Evolutionary conservation across 2,329 filamentous ascomycete species (phyloP), one percentile per base, ranked within the genome.

Genomic region (Pseudogymnoascus sp.): DNA sequence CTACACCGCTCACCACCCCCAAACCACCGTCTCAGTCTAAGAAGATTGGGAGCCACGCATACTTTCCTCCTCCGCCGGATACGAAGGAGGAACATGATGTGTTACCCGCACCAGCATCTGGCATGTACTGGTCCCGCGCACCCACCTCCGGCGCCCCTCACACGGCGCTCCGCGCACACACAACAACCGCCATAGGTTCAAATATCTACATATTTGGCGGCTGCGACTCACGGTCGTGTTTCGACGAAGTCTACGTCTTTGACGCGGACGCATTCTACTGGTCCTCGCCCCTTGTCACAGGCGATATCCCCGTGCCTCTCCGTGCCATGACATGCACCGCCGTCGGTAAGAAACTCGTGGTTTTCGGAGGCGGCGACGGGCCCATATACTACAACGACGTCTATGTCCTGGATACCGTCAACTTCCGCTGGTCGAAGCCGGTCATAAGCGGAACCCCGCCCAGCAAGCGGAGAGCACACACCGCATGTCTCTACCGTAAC

Each of bases 271-370:
- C 85, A 30, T 88, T 88, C 72, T 82, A 87, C 72, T 88, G 86
- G 84, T 86, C 82, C 32, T 76, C 77, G 62, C 86, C 86, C n/a
- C 77, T 79, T 65, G 83, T 88, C 25, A 79, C 81, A 9, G 86
- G 86, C 64, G 84, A 88, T 9, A 77, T 86, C 6, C 86, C 86
- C 11, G 78, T 82, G 61, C 85, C 85, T 12, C 74, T 89, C 64
- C 79, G 86, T 38, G 86, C 86, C 66, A 89, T 89, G 86, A 88
- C 86, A 5, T 87, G 84, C 69, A 89, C 86, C 4, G 84, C 85
- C 22, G 84, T 88, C 18, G 84, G 84, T 65, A 87, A 87, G 75
- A 88, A 87, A 72, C 77, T 89, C 28, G 80, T 89, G 43, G 78
- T 89, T 1, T 88, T 89, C 68, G 86, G 86, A 60, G 86, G 86